Percentiles rank a stretch among this genome's conserved stretches.
Evolutionary conservation across 495 filamentous ascomycete species (phyloP).

Genomic region (Bacidia rubella): DNA sequence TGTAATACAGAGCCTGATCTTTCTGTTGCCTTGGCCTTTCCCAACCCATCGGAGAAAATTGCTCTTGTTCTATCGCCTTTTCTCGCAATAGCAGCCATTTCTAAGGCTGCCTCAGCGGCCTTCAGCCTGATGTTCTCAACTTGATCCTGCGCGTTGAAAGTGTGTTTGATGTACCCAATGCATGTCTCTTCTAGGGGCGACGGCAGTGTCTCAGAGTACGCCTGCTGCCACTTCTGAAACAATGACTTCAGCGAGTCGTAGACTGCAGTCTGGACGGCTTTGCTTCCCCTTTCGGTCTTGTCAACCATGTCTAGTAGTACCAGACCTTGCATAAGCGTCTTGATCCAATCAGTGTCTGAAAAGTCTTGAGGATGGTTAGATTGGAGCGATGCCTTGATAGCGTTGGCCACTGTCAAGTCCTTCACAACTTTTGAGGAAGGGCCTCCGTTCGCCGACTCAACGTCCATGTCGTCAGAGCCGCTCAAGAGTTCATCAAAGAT

Average conservation of each 20-base stretch:
- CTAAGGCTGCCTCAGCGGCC: slow-evolving; percentile 13
- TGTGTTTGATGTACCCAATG: slow-evolving; percentile 6
- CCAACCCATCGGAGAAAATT: slow-evolving; percentile 6
- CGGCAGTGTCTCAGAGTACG: not conserved
- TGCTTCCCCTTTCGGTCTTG: slow-evolving; percentile 23
- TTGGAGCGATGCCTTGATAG: slow-evolving; percentile 33
- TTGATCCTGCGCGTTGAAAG: slow-evolving; percentile 11
- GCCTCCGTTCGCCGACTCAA: slow-evolving; percentile 31
- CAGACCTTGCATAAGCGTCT: slow-evolving; percentile 8
- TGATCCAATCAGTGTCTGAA: not conserved
- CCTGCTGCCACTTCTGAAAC: slow-evolving; percentile 25
- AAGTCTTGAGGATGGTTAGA: slow-evolving; percentile 26
- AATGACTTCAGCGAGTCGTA: slow-evolving; percentile 32
- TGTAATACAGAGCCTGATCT: slow-evolving; percentile 15
- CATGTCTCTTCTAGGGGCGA: slow-evolving; percentile 8
- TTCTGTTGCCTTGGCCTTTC: slow-evolving; percentile 7
- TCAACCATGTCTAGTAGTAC: slow-evolving; percentile 8
- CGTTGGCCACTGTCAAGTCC: slow-evolving; percentile 33
- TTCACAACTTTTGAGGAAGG: slow-evolving; percentile 25
- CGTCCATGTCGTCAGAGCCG: slow-evolving; percentile 56
- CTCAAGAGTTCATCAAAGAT: slow-evolving; percentile 42
- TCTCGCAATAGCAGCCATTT: slow-evolving; percentile 6
- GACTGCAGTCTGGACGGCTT: slow-evolving; percentile 30
- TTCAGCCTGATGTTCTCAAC: slow-evolving; percentile 19
- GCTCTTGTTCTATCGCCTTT: slow-evolving; percentile 3